Base-by-base conservation (phyloP, 2,329 filamentous ascomycete species). In the Metarhizium robertsii region DNA sequence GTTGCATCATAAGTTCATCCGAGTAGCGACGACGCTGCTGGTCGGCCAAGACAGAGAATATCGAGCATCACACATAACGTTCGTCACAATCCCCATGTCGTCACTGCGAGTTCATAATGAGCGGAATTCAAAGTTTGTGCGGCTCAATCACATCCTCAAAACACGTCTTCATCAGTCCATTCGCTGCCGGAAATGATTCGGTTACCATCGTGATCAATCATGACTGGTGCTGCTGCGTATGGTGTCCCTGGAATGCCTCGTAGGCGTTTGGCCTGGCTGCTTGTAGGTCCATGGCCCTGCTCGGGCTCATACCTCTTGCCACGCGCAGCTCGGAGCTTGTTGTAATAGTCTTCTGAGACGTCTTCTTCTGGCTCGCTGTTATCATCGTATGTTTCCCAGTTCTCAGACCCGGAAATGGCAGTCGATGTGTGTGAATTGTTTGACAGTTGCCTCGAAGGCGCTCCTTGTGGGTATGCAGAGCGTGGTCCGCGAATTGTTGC, bases 341-440 rank as follows among this genome's bases (percentile, higher is more conserved):
- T 87, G 65, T 90, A 90, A 70, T 95, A 95, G 10, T 83, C 79
- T 58, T 94, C 89, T 4, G 85, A 85, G 0, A 81, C 81, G 67
- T 96, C 91, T 29, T 79, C 78, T 64, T 90, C 88, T 0, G 86
- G 83, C 64, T 90, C 86, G 58, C 87, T 90, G 61, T 80, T 84
- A 68, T 95, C 90, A 63, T 94, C 92, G 64, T 94, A 97, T 10
- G 92, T 96, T 71, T 97, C 92, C 92, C 92, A 97, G 69, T 97
- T 97, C 72, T 97, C 92, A 3, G 90, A 95, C 1, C 89, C 90
- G 5, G 88, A 90, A 30, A 88, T 79, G 25, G 79, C 79, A 1
- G 87, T 90, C n/a, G 89, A 92, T 0, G 85, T 83, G 61, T 84
- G 84, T 45, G 88, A 92, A 1, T 86, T 86, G 52, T 61, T 64